Evolutionary conservation across 352 stramenopile genomes (phyloP).

Genomic region (Blastocystis sp.): DNA sequence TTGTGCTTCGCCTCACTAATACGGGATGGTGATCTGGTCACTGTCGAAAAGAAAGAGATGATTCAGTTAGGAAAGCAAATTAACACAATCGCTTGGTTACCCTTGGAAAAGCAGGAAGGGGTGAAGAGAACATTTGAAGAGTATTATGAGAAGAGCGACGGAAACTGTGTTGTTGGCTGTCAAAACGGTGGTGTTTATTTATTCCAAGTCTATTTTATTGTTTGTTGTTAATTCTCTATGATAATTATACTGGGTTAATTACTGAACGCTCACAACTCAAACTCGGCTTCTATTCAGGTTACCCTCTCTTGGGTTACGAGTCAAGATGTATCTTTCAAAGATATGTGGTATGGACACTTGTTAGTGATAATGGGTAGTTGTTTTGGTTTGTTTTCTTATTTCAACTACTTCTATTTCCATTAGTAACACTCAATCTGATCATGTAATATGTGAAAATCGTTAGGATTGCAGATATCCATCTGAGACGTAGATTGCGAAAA

Average conservation of each 20-base stretch:
- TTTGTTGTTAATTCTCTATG: not conserved
- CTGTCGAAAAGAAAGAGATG: not conserved
- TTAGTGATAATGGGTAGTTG: not conserved
- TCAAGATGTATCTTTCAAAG: too few relatives aligned
- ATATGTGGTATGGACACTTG: too few relatives aligned
- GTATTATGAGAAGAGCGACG: not conserved
- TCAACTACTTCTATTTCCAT: not conserved
- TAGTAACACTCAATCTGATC: not conserved
- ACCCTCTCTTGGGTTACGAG: too few relatives aligned
- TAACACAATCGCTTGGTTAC: not conserved
- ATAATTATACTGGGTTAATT: not conserved
- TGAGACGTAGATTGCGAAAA: too few relatives aligned
- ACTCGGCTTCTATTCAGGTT: too few relatives aligned
- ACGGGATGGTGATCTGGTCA: not conserved
- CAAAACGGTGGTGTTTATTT: constrained; percentile 37
- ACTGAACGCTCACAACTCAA: too few relatives aligned
- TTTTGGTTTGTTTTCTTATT: not conserved
- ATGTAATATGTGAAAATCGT: too few relatives aligned
- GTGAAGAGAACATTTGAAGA: not conserved
- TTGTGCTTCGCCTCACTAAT: not conserved
- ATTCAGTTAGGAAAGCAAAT: not conserved
- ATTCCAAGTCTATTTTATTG: not conserved
- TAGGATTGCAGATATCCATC: too few relatives aligned
- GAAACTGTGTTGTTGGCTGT: constrained; percentile 17
- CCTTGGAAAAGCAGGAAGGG: not conserved